Conservation (phyloP, 1,284 basidiomycete genomes). For the Ustilago loliicola region DNA sequence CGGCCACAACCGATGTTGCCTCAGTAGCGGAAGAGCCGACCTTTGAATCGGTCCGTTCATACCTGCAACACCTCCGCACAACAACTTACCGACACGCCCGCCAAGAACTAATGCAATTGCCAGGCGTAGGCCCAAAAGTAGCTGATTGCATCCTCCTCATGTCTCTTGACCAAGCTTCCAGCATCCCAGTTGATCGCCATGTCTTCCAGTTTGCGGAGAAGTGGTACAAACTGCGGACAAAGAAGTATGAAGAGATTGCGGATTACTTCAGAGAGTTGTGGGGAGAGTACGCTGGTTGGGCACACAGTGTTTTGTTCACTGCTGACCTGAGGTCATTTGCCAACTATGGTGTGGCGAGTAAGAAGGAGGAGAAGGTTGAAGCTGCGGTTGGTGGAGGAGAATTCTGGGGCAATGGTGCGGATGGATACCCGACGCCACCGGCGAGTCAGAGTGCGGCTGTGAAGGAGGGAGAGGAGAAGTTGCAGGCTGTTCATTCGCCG, state of each 20-base stretch:
- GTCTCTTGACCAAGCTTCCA: slow-evolving; percentile 82
- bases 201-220: slow-evolving; percentile 68
- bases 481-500: slow-evolving; percentile 37
- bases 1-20: not conserved
- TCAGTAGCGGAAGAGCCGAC: slow-evolving; percentile 24
- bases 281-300: slow-evolving; percentile 69
- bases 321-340: slow-evolving; percentile 64
- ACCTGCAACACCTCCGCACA: slow-evolving; percentile 77
- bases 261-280: slow-evolving; percentile 63
- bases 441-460: slow-evolving; percentile 13
- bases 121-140: slow-evolving; percentile 90
- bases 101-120: slow-evolving; percentile 80
- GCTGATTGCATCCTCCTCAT: slow-evolving; percentile 86
- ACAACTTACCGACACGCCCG: slow-evolving; percentile 77
- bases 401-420: slow-evolving; percentile 23
- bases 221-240: slow-evolving; percentile 64
- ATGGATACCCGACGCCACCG: slow-evolving; percentile 23
- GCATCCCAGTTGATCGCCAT: slow-evolving; percentile 69
- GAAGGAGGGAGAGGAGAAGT: slow-evolving; percentile 11
- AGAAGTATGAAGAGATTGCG: slow-evolving; percentile 67
- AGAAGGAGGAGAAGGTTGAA: slow-evolving; percentile 43
- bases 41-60: slow-evolving; percentile 72
- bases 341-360: slow-evolving; percentile 37
- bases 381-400: slow-evolving; percentile 11
- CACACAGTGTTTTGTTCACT: slow-evolving; percentile 66